Base-by-base conservation (phyloP, 192 early-diverging fungal species). In the Backusella luteola region DNA sequence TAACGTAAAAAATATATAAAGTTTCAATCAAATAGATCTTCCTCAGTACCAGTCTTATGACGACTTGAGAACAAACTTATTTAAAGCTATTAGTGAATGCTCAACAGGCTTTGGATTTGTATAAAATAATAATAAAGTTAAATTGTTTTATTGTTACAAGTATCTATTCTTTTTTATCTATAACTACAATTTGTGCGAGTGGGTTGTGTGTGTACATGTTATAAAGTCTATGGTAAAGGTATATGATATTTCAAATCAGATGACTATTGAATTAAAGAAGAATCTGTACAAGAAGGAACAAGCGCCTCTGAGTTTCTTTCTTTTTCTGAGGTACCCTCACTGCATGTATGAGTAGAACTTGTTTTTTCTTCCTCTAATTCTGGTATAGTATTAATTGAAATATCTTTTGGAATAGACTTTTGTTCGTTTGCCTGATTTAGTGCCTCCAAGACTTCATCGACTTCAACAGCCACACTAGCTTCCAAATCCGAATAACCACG, bases 11-110 rank as follows among this genome's bases (percentile, higher is more conserved):
- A 59, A 59, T 8, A 26, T 52, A n/a, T 63, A 29, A 85, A 92
- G 94, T 83, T 99, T 99, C 84, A 99, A 99, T 82, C 97, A 99
- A 89, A 85, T 99, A 32, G 97, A 99, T 82, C 79, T 99, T 68
- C 97, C 97, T 23, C 86, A 92, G 75, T 99, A 97, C 75, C 93
- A 95, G 71, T 89, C 85, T 49, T 99, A 97, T 81, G 97, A 99
- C 53, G 89, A 90, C 34, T 84, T 99, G 73, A 87, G 96, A 52
- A 71, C 89, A n/a, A 91, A 90, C 63, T 76, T 99, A 70, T 80
- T 99, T 78, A 87, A 92, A 38, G 96, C 96, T 2, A 96, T 98
- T 36, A 91, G 89, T 19, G 97, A 98, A 84, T 94, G 95, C 81
- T 93, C 90, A 52, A 97, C 95, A 7, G 97, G 95, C 38, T 96